Percentiles rank a stretch among this genome's conserved stretches.
These are phyloP conservation scores for Camellia japonica DNA, from an alignment of 148 eudicot species.

Conservation along the genomic window DNA sequence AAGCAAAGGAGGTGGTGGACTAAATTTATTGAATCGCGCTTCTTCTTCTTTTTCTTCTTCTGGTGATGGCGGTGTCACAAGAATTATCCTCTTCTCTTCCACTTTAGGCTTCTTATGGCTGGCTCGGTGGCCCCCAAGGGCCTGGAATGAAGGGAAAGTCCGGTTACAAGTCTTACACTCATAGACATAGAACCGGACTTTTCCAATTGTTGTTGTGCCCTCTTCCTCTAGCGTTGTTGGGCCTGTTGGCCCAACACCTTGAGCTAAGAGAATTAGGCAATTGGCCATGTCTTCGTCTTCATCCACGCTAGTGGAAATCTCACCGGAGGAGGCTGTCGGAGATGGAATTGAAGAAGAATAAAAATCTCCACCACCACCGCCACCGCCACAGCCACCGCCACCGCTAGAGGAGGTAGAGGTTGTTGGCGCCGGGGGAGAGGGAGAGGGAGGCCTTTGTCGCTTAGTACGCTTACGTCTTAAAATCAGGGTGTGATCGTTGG, in stretches of 20 bases:
- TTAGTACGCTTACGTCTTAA: conserved; percentile 69
- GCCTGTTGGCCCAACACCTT: conserved; percentile 20
- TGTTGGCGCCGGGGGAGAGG: conserved; percentile 40
- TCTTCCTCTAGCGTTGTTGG: no score
- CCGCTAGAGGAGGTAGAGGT: conserved; percentile 34
- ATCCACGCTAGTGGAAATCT: background rate
- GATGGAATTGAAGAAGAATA: background rate
- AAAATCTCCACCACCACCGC: conserved; percentile 2
- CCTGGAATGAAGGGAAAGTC: conserved; percentile 76
- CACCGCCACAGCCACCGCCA: background rate
- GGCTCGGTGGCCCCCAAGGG: conserved; percentile 89
- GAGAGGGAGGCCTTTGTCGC: conserved; percentile 50
- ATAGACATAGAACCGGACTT: conserved; percentile 32
- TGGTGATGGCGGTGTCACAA: background rate
- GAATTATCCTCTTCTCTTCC: conserved; percentile 2
- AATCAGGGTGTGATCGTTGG: conserved; percentile 14
- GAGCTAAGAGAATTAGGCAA: conserved; percentile 64
- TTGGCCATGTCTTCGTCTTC: conserved; percentile 85
- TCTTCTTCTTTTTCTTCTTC: background rate
- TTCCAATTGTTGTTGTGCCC: conserved; percentile 9
- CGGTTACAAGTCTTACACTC: conserved; percentile 83
- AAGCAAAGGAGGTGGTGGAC: background rate
- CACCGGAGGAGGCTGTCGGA: background rate
- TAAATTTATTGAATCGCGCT: background rate
- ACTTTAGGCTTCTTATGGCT: conserved; percentile 74